phyloP scores from a whole-genome alignment of 371 early-diverging fungal species.

The Aphelidium insulamus region DNA sequence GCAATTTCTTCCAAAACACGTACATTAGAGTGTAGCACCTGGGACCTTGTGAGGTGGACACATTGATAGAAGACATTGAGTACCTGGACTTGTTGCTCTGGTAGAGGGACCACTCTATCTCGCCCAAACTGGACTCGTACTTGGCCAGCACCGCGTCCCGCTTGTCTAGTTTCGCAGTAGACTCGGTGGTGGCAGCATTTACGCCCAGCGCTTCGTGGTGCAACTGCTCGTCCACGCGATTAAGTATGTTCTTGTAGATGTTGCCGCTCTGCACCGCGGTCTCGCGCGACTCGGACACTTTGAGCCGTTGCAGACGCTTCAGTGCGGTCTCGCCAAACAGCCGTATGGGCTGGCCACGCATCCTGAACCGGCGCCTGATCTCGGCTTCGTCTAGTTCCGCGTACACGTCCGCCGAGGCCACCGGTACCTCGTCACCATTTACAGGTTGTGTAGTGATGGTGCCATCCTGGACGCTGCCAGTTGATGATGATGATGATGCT shows the following conservation, averaged over 20 bases:
- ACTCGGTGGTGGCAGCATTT: conserved; percentile 36
- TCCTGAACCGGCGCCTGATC: conserved; percentile 55
- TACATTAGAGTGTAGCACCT: conserved; percentile 46
- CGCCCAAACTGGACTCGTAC: conserved; percentile 14
- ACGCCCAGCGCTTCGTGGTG: not conserved
- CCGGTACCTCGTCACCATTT: too few relatives aligned
- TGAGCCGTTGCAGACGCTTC: conserved; percentile 57
- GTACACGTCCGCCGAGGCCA: too few relatives aligned
- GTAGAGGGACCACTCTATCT: conserved; percentile 2
- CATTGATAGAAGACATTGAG: conserved; percentile 11
- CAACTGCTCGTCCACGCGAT: conserved; percentile 11
- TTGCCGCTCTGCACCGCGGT: conserved; percentile 3
- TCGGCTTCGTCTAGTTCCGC: too few relatives aligned
- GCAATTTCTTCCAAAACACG: conserved; percentile 43
- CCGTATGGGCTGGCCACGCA: conserved; percentile 73
- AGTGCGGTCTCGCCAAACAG: conserved; percentile 75
- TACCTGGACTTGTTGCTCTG: not conserved
- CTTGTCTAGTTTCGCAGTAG: conserved; percentile 52
- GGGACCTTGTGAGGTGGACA: conserved; percentile 27
- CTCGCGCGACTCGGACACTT: conserved; percentile 70
- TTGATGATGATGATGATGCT: too few relatives aligned
- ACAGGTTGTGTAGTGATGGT: too few relatives aligned
- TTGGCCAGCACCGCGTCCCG: conserved; percentile 49
- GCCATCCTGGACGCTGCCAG: too few relatives aligned
- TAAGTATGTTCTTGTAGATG: too few relatives aligned